Conservation (phyloP, 176 grass and related monocot genomes). For the Juncus inflexus region DNA sequence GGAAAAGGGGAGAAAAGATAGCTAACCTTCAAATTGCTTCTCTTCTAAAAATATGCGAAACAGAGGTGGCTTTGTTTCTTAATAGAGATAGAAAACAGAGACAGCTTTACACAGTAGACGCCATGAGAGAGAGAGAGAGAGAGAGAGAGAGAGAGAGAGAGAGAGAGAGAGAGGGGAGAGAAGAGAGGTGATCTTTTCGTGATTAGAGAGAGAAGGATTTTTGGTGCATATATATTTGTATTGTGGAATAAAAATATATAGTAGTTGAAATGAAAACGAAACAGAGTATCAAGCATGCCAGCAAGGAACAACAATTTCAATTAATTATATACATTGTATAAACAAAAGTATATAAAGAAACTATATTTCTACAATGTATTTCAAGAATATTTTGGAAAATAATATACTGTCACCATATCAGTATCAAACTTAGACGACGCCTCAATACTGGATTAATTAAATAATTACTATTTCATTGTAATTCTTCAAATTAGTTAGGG, state of each 20-base stretch:
- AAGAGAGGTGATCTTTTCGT: neutral
- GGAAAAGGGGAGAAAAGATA: neutral
- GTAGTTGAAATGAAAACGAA: constrained; percentile 25
- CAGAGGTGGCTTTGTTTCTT: no score
- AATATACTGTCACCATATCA: no score
- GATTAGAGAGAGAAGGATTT: neutral
- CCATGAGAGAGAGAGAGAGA: constrained; percentile 4
- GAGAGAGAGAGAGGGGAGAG: no score
- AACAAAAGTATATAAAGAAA: neutral
- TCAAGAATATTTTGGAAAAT: neutral
- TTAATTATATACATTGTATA: constrained; percentile 7
- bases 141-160: no score
- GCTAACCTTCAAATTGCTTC: no score
- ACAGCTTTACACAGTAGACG: constrained; percentile 1
- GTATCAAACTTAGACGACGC: no score
- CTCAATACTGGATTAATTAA: no score
- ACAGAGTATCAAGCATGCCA: constrained; percentile 3
- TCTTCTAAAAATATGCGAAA: no score
- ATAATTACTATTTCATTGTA: no score
- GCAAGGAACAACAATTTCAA: constrained; percentile 15
- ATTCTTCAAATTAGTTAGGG: no score
- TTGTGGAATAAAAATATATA: constrained; percentile 17
- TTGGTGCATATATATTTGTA: constrained; percentile 19
- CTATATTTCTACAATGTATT: neutral
- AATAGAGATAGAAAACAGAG: neutral